These are phyloP conservation scores for Silybum marianum DNA, from an alignment of 129 eudicot species.

Conservation along the genomic window DNA sequence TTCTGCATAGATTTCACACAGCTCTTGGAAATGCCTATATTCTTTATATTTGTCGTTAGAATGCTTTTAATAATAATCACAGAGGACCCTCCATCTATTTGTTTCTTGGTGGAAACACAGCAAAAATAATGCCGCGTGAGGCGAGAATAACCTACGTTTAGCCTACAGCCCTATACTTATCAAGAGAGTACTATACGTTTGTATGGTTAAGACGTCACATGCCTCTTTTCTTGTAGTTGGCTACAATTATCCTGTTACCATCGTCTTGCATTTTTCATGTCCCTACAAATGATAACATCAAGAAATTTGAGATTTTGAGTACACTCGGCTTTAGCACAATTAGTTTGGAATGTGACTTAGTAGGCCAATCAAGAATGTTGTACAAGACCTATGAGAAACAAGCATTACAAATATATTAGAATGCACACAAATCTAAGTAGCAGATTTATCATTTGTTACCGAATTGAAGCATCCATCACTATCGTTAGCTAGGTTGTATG, in stretches of 20 bases:
- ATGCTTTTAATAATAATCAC: constrained; percentile 61
- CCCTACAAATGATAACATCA: constrained; percentile 35
- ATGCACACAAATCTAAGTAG: neutral
- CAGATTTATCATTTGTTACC: neutral
- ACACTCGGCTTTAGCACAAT: constrained; percentile 34
- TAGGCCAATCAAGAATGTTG: constrained; percentile 99
- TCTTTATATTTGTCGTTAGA: constrained; percentile 44
- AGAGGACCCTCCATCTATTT: constrained; percentile 48
- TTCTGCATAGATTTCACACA: constrained; percentile 36
- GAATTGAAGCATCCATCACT: neutral
- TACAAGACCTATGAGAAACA: constrained; percentile 66
- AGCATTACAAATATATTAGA: constrained; percentile 11
- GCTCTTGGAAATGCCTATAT: constrained; percentile 28
- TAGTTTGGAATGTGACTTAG: constrained; percentile 80
- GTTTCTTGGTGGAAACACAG: constrained; percentile 45
- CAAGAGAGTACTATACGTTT: neutral
- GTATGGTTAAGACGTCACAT: constrained; percentile 22
- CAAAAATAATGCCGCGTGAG: constrained; percentile 14
- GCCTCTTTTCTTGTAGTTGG: constrained; percentile 51
- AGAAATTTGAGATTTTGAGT: neutral
- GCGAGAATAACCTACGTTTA: neutral
- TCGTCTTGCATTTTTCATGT: constrained; percentile 33
- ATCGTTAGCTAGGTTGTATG: neutral
- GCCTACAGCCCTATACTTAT: neutral
- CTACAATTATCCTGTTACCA: constrained; percentile 32